phyloP scores from a whole-genome alignment of 495 filamentous ascomycete genomes.

The Penicillium taxi region DNA sequence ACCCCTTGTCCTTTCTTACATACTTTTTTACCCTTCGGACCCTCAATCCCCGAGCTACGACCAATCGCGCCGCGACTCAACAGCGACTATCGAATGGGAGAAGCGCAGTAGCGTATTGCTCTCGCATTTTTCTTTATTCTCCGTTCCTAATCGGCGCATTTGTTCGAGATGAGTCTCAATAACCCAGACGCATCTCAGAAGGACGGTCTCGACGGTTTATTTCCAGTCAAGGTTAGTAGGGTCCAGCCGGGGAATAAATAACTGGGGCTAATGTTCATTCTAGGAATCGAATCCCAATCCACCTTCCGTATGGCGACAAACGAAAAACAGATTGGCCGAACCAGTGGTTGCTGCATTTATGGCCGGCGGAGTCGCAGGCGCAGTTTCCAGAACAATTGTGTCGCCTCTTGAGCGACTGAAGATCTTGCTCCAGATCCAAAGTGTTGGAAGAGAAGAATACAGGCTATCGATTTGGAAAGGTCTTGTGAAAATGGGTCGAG shows the following conservation, averaged over 20 bases:
- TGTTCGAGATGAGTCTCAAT: conserved; percentile 34
- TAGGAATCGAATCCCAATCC: conserved; percentile 7
- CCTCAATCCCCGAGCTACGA: neutral
- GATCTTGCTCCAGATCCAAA: conserved; percentile 95
- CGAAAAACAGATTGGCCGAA: conserved; percentile 36
- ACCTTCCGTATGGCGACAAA: conserved; percentile 12
- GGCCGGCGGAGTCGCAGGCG: conserved; percentile 91
- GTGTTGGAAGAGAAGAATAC: conserved; percentile 82
- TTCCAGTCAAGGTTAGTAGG: conserved; percentile 20
- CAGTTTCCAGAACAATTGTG: conserved; percentile 94
- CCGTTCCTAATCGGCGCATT: conserved; percentile 3
- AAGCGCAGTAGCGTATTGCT: no score
- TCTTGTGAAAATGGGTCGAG: conserved; percentile 85
- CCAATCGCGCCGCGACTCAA: no score
- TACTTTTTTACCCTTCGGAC: no score
- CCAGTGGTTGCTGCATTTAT: conserved; percentile 87
- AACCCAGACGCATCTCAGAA: conserved; percentile 21
- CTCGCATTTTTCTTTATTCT: neutral
- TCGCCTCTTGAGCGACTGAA: conserved; percentile 93
- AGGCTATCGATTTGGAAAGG: conserved; percentile 83
- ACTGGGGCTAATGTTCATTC: neutral
- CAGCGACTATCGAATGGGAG: no score
- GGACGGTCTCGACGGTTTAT: conserved; percentile 15
- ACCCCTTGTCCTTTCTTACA: neutral
- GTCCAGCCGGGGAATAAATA: neutral